Percentiles rank a stretch among this genome's conserved stretches.
phyloP scores from a whole-genome alignment of 2,329 filamentous ascomycete genomes.

The Microcera coccophila region DNA sequence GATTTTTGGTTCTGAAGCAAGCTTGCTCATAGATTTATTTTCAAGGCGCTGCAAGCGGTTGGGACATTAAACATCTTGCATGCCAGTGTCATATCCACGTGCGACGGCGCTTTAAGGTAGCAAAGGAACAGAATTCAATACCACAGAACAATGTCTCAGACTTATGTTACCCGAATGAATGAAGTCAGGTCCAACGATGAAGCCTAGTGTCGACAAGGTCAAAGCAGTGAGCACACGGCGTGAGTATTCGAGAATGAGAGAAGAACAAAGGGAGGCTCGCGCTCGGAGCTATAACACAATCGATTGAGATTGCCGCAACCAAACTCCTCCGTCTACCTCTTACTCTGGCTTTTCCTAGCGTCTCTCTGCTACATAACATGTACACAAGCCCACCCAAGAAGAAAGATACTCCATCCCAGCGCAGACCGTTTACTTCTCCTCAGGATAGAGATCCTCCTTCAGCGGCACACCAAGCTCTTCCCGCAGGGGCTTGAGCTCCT shows the following conservation, averaged over 20 bases:
- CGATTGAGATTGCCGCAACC: conserved; percentile 30
- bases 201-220: too few species aligned
- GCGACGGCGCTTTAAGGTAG: too few species aligned
- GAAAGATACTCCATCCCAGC: conserved; percentile 1
- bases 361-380: conserved; percentile 29
- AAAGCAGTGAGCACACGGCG: neutral
- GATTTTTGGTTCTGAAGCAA: too few species aligned
- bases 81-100: too few species aligned
- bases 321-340: conserved; percentile 30
- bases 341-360: conserved; percentile 20
- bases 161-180: too few species aligned
- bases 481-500: conserved; percentile 85
- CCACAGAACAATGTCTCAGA: too few species aligned
- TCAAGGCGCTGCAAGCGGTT: too few species aligned
- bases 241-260: conserved; percentile 6
- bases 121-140: too few species aligned
- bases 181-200: too few species aligned
- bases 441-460: conserved; percentile 90
- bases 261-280: conserved; percentile 20
- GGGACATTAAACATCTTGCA: too few species aligned
- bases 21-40: too few species aligned
- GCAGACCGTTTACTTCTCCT: conserved; percentile 42
- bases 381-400: conserved; percentile 32
- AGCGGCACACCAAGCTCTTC: conserved; percentile 89
- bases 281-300: conserved; percentile 30